Conservation (phyloP, 108 stramenopile species). For the Cyclotella baltica region DNA sequence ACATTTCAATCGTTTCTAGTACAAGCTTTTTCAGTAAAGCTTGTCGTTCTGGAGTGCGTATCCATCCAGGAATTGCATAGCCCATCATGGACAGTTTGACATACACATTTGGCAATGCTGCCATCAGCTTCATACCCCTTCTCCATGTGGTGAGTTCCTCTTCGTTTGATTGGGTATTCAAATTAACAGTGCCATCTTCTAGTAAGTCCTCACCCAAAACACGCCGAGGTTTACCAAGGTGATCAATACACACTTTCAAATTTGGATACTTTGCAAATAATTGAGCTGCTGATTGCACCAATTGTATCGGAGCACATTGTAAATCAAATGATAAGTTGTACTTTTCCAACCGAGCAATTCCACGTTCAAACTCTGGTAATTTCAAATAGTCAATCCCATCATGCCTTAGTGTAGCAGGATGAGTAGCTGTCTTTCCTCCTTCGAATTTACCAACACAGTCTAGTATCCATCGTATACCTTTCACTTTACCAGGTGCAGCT, state of each 20-base stretch:
- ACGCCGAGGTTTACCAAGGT: slow-evolving; percentile 73
- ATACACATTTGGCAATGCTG: slow-evolving; percentile 67
- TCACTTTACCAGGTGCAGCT: slow-evolving; percentile 32
- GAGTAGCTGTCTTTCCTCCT: slow-evolving; percentile 61
- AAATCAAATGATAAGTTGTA: slow-evolving; percentile 74
- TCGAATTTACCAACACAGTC: slow-evolving; percentile 71
- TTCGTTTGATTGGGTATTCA: slow-evolving; percentile 33
- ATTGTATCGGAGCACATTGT: slow-evolving; percentile 82
- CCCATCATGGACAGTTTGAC: slow-evolving; percentile 86
- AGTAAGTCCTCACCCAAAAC: slow-evolving; percentile 54
- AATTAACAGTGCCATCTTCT: slow-evolving; percentile 43
- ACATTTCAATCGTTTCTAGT: slow-evolving; percentile 66
- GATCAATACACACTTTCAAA: slow-evolving; percentile 71
- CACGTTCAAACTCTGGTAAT: slow-evolving; percentile 69
- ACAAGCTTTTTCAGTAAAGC: slow-evolving; percentile 60
- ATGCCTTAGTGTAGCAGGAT: slow-evolving; percentile 72
- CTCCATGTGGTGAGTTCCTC: slow-evolving; percentile 69
- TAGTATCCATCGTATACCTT: slow-evolving; percentile 83
- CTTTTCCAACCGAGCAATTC: slow-evolving; percentile 63
- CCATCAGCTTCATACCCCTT: slow-evolving; percentile 71
- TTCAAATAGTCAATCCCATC: slow-evolving; percentile 71
- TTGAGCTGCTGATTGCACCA: slow-evolving; percentile 63
- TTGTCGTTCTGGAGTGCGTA: slow-evolving; percentile 49
- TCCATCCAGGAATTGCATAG: slow-evolving; percentile 82
- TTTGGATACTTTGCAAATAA: slow-evolving; percentile 62